Base-by-base conservation (phyloP, 2,329 filamentous ascomycete species). In the Fusarium liriodendri region DNA sequence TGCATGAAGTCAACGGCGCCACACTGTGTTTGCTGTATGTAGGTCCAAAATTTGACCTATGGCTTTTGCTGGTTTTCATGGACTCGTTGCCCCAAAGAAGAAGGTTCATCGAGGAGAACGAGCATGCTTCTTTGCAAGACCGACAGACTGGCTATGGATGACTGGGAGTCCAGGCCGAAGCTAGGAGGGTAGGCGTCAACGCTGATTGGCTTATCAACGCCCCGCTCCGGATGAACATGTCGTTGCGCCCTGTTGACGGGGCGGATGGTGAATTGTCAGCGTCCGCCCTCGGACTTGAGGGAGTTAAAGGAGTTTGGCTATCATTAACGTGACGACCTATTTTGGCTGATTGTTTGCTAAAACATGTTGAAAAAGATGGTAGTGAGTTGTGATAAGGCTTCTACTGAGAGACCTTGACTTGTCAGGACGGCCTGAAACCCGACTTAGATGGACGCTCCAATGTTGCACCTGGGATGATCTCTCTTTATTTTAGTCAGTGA, bases 181-280 rank as follows among this genome's bases (percentile, higher is more conserved):
- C 25, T 29, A 52, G 47, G 47, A 52, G 47, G 47, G 47, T 52
- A 29, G n/a, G 6, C 25, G 47, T 32, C 27, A 25, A 29, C 45
- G 60, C 14, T 62, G 25, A 62, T 62, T 62, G 60, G 45, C 45
- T 38, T 8, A 18, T n/a, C 5, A n/a, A 22, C 20, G 16, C 27
- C 42, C 42, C 42, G 32, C 37, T 38, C 18, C n/a, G 33, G 14
- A 29, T 38, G 42, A 22, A 45, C 20, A 62, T 62, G 60, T 62
- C 60, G 60, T 62, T 62, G 60, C 60, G 60, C 60, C 60, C 60
- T 62, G 60, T 62, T 52, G 60, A 54, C 60, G 60, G 60, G 60
- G 45, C 33, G 2, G 4, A 6, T 27, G 25, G 59, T 16, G 29
- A 35, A 35, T 29, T 20, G 57, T 60, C 58, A n/a, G 27, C 37